Base-by-base conservation (phyloP, 2,329 filamentous ascomycete species). In the Sclerotinia subarctica region DNA sequence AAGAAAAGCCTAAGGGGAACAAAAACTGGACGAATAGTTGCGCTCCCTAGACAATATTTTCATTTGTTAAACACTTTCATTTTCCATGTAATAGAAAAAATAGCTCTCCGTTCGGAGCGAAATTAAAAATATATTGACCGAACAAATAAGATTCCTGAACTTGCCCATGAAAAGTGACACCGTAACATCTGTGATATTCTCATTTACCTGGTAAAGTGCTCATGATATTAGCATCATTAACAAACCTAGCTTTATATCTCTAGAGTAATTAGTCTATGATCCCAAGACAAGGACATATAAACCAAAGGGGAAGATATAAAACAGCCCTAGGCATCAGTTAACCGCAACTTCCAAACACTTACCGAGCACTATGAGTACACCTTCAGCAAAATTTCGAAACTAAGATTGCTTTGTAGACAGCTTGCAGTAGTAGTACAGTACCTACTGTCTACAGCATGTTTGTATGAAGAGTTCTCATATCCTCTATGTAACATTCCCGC, bases 41-140 rank as follows among this genome's bases (percentile, higher is more conserved):
- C 35, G 53, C 53, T 56, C 29, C 32, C 53, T 56, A 13, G 19
- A 38, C 35, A 24, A 19, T n/a, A 10, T 13, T 11, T 49, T n/a
- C 19, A 56, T 56, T 38, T n/a, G 32, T 15, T 10, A 5, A 35
- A n/a, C 17, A 32, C 7, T 53, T 29, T 29, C 51, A 32, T 6
- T 53, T 21, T 56, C 38, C 19, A 38, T 38, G 10, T 3, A 38
- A 13, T 15, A 38, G 13, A 38, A 13, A 4, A 56, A 13, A n/a
- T 15, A 42, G 11, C 2, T 38, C 32, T 10, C 10, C 2, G 2
- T 3, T 4, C 2, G 5, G 21, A 24, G 1, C 3, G n/a, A n/a
- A 35, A 54, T 38, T 32, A 13, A 56, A 56, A 38, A 15, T 13
- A n/a, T 38, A 38, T 56, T 7, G 13, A 24, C 29, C 19, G n/a